Percentiles rank a stretch among this genome's conserved stretches.
Conservation (phyloP, 768 basidiomycete species). For the Leccinum rimulosum region DNA sequence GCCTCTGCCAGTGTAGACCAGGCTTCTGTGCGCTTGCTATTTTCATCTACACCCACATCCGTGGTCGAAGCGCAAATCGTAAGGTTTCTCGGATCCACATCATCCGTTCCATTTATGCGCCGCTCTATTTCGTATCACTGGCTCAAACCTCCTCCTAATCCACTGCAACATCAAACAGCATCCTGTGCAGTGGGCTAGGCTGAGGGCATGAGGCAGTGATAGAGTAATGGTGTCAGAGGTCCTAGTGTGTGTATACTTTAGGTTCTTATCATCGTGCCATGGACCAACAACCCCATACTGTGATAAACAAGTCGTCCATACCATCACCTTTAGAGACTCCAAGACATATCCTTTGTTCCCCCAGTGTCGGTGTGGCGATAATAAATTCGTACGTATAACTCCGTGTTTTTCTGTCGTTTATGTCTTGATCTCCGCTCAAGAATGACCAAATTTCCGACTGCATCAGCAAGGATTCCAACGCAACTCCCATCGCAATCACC, state of each 20-base stretch:
- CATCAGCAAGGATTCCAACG: constrained; percentile 69
- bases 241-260: background rate
- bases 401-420: constrained; percentile 2
- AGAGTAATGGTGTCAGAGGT: background rate
- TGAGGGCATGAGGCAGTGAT: background rate
- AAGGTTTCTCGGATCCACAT: constrained; percentile 62
- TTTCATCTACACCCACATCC: no score
- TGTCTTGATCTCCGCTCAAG: constrained; percentile 33
- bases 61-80: constrained; percentile 19
- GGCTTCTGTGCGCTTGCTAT: constrained; percentile 23
- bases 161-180: constrained; percentile 22
- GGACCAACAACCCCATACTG: no score
- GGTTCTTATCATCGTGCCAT: no score
- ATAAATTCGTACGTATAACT: constrained; percentile 39
- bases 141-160: constrained; percentile 22
- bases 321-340: no score
- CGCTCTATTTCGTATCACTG: constrained; percentile 42
- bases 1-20: constrained; percentile 76
- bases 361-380: no score
- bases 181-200: constrained; percentile 28
- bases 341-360: no score
- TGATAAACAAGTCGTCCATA: no score
- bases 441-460: constrained; percentile 92
- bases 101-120: constrained; percentile 64
- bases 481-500: constrained; percentile 80